Evolutionary conservation across 2,329 filamentous ascomycete species (phyloP), one percentile per base, ranked within the genome.

Genomic region (Penicillium sp.): DNA sequence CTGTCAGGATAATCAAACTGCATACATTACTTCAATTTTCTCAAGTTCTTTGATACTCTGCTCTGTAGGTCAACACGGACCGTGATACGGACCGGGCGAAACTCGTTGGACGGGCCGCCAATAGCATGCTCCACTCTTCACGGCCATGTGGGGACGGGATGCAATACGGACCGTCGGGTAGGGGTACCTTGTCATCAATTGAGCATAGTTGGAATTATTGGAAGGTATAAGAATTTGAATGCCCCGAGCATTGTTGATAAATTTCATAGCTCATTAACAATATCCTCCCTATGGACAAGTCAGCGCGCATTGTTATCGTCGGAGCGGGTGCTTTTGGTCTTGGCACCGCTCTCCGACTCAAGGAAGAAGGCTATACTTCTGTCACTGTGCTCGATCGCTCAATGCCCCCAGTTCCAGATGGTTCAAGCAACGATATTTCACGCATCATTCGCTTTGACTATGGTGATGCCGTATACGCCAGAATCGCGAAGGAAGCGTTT

Each of bases 401-500:
- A 2, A 64, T 70, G 50, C 70, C 70, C n/a, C 71, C 70, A 1
- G 71, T 73, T 2, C 64, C 66, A 48, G 75, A 77, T 56, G 74
- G 74, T 1, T 73, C 72, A 5, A 76, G 74, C 45, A 70, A 73
- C 37, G 75, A 77, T 48, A 75, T 76, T 26, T 76, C 75, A 1
- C 68, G 75, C 1, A 65, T 76, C 1, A 74, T 77, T 21, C 67
- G 75, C 4, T 71, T 72, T 48, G 70, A 96, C 79, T 97, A 97
- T 69, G 86, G 88, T 2, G 86, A 93, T 67, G 77, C 84, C 0
- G 81, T 87, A 22, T 96, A 96, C 74, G 84, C 90, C 2, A 75
- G 79, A 13, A 84, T 96, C 39, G 90, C 86, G 19, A 81, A 84
- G 37, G 79, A 86, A 48, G 90, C 91, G 1, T 88, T 89, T 68